Evolutionary conservation across 257 asterid genomes (phyloP).

Genomic region (Nicotiana benthamiana): DNA sequence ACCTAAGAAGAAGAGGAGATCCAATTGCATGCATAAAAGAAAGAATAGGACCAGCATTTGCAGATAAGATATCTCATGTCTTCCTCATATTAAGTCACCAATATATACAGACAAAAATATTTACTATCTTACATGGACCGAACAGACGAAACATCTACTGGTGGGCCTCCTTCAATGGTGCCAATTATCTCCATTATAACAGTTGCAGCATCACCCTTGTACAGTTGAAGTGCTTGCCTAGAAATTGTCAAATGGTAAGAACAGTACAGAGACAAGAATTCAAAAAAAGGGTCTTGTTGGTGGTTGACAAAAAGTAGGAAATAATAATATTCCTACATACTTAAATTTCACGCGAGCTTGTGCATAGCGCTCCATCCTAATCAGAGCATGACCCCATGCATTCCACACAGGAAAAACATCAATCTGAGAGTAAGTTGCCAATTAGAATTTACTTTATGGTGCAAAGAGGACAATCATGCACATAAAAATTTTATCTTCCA

Average conservation of each 20-base stretch:
- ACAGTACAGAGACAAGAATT: slow-evolving; percentile 1
- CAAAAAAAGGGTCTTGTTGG: background rate
- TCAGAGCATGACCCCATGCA: slow-evolving; percentile 96
- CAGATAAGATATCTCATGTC: background rate
- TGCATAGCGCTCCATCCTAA: slow-evolving; percentile 90
- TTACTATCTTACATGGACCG: slow-evolving; percentile 84
- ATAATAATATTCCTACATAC: slow-evolving; percentile 30
- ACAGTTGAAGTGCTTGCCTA: slow-evolving; percentile 95
- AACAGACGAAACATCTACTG: slow-evolving; percentile 89
- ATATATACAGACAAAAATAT: background rate
- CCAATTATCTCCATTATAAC: slow-evolving; percentile 78
- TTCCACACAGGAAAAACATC: slow-evolving; percentile 93
- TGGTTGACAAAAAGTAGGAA: background rate
- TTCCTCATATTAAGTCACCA: background rate
- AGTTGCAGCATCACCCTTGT: slow-evolving; percentile 74
- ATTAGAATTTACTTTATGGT: background rate
- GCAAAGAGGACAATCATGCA: slow-evolving; percentile 6
- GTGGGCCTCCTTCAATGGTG: slow-evolving; percentile 95
- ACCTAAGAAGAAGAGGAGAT: background rate
- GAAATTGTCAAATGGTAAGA: slow-evolving; percentile 21
- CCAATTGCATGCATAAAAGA: background rate
- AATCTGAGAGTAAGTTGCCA: slow-evolving; percentile 38
- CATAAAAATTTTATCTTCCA: background rate
- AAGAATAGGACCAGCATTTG: background rate
- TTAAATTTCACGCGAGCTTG: slow-evolving; percentile 97